Base-by-base conservation (phyloP, 2,329 filamentous ascomycete genomes). In the Xylaria polymorpha region DNA sequence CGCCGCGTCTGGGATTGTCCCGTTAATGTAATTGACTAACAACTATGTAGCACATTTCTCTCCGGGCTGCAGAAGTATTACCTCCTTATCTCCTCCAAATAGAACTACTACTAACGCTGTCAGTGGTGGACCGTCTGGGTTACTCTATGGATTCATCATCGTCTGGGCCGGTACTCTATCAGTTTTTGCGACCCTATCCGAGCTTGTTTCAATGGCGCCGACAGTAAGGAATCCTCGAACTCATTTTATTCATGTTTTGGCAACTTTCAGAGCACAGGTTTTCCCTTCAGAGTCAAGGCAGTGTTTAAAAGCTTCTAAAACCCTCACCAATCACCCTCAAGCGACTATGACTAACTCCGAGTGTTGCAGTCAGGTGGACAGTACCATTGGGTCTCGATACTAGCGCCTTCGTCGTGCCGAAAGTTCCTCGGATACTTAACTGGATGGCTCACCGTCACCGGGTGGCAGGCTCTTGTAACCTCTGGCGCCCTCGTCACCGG, bases 111-210 rank as follows among this genome's bases (percentile, higher is more conserved):
- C 69, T 70, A 51, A 71, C 35, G 15, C 7, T 48, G 7, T 25
- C 20, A 75, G 70, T 67, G 74, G 74, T 29, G 74, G 74, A 4
- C 82, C 85, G 14, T 80, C 83, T 1, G 85, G 85, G 4, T 77
- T 85, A 7, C 75, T 87, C 10, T 87, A 85, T 71, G 84, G 84
- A 57, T 87, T 83, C 76, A 80, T 87, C 39, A 82, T 87, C 56
- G 83, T 85, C 20, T 86, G 84, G 83, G 73, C 78, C 20, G 83
- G 82, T 0, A 86, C 83, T 0, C 72, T 87, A 63, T 83, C 80
- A 0, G 80, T 72, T 4, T 85, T 84, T 70, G 82, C 80, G 0
- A 82, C 83, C 18, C 81, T 85, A 53, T 81, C 80, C 1, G 84
- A 86, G 69, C 73, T 85, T 43, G 83, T 80, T 0, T 84, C 82